These are phyloP conservation scores for Candida sp. DNA, from an alignment of 1,139 yeast genomes.

Conservation along the genomic window DNA sequence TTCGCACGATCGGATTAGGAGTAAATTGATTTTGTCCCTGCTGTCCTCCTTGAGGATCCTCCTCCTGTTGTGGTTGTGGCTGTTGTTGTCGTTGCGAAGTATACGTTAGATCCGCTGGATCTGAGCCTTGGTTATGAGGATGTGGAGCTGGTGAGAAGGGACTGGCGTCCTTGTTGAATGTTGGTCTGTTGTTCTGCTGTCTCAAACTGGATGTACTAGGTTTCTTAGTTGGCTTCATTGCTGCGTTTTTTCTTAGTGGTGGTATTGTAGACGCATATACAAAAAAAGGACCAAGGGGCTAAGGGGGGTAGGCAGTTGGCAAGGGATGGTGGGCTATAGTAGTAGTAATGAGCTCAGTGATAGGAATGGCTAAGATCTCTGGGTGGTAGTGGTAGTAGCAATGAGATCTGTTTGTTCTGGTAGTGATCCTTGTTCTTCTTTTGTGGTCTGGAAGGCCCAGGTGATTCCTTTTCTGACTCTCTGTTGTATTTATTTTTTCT, in stretches of 20 bases:
- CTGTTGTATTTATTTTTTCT: neutral
- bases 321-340: no score
- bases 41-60: neutral
- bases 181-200: constrained; percentile 4
- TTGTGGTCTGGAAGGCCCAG: neutral
- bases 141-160: constrained; percentile 27
- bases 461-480: neutral
- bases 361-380: no score
- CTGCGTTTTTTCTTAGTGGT: neutral
- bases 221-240: constrained; percentile 2
- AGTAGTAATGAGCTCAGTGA: no score
- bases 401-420: no score
- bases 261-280: neutral
- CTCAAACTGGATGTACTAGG: neutral
- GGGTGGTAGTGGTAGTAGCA: no score
- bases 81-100: neutral
- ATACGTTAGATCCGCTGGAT: constrained; percentile 3
- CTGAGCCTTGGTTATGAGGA: neutral
- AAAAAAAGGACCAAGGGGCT: neutral
- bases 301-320: no score
- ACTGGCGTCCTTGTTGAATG: constrained; percentile 27
- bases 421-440: neutral
- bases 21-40: neutral
- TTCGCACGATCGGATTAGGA: constrained; percentile 1
- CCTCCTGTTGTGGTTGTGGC: neutral